Percentiles rank a stretch among this genome's conserved stretches.
phyloP scores from a whole-genome alignment of 805 yeast species.

The Nakazawaea peltata region DNA sequence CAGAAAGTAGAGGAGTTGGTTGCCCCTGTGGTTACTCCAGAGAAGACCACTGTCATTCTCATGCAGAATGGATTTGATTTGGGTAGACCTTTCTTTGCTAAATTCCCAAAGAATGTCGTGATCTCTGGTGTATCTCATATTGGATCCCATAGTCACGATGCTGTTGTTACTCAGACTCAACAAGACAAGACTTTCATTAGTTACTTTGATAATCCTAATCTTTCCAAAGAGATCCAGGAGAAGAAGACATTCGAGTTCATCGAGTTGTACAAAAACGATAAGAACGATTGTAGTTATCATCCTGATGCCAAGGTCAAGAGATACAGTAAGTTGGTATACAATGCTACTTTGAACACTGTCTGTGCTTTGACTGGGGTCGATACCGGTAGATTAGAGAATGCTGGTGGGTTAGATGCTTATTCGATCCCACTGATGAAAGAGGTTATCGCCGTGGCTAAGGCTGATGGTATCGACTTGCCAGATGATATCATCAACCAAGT shows the following conservation, averaged over 20 bases:
- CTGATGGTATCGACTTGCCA: conserved; percentile 55
- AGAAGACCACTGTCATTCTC: conserved; percentile 41
- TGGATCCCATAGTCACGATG: conserved; percentile 48
- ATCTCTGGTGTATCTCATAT: conserved; percentile 60
- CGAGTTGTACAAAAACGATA: conserved; percentile 33
- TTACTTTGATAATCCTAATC: conserved; percentile 35
- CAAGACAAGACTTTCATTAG: conserved; percentile 45
- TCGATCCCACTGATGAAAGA: conserved; percentile 62
- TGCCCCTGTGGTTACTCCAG: conserved; percentile 38
- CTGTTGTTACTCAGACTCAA: conserved; percentile 41
- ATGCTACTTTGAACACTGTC: conserved; percentile 57
- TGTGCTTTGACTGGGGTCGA: conserved; percentile 54
- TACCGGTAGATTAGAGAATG: conserved; percentile 39
- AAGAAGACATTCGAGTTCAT: conserved; percentile 35
- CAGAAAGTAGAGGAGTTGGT: conserved; percentile 40
- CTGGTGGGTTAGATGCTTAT: conserved; percentile 33
- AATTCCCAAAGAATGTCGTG: conserved; percentile 41
- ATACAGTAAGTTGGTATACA: conserved; percentile 64
- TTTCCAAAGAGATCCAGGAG: conserved; percentile 22
- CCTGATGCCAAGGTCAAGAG: conserved; percentile 44
- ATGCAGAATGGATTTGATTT: conserved; percentile 63
- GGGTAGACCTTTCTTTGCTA: conserved; percentile 44
- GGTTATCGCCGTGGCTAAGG: conserved; percentile 54
- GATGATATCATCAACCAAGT: conserved; percentile 38
- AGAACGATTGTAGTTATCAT: conserved; percentile 31